phyloP scores from a whole-genome alignment of 2,329 filamentous ascomycete genomes.

The Fusarium sp. region DNA sequence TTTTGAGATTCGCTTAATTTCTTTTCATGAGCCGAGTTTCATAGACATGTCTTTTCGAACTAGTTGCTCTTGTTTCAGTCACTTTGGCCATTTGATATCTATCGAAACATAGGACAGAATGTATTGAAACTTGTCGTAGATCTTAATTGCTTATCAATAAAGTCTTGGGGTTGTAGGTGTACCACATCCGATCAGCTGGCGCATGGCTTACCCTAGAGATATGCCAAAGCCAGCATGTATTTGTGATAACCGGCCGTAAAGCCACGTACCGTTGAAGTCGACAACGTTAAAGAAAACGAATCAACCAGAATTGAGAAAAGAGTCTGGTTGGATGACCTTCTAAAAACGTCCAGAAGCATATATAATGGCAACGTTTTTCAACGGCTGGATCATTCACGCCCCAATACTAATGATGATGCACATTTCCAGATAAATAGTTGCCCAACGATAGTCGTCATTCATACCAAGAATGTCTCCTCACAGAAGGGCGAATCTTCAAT shows the following conservation, averaged over 20 bases:
- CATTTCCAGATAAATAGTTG: neutral
- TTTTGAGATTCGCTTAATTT: neutral
- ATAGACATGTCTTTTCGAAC: neutral
- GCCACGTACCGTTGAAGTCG: neutral
- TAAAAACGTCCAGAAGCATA: conserved; percentile 64
- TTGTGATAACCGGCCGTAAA: neutral
- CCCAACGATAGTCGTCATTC: conserved; percentile 45
- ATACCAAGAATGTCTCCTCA: neutral
- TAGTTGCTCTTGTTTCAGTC: neutral
- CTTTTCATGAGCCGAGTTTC: neutral
- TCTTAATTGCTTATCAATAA: conserved; percentile 59
- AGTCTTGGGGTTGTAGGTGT: conserved; percentile 41
- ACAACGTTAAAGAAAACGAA: neutral
- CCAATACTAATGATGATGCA: no score
- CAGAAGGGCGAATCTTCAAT: neutral
- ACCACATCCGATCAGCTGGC: no score
- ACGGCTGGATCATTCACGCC: neutral
- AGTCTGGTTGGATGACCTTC: conserved; percentile 59
- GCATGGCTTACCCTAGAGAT: conserved; percentile 57
- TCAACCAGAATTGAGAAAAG: neutral
- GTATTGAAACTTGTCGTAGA: conserved; percentile 57
- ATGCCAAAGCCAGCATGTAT: conserved; percentile 44
- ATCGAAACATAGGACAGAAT: neutral
- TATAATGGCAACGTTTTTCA: neutral
- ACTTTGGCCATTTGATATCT: neutral